phyloP scores from a whole-genome alignment of 1,284 basidiomycete genomes.

The Xerocomus amazonicus region DNA sequence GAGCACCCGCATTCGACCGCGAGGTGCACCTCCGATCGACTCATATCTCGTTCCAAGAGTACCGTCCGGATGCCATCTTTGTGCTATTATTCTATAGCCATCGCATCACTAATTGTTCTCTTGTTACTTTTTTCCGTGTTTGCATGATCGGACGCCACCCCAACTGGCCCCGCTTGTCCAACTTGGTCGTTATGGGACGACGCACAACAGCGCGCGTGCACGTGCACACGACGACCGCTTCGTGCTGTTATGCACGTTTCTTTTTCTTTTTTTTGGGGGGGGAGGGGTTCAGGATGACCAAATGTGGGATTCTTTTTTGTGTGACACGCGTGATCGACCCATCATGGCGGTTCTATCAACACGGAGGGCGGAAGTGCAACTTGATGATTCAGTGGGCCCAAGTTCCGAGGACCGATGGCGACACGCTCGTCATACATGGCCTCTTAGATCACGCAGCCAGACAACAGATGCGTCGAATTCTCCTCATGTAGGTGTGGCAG shows the following conservation, averaged over 20 bases:
- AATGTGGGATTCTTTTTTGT: background rate
- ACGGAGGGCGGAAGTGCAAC: too few relatives aligned
- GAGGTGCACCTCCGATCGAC: too few relatives aligned
- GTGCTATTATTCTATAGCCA: background rate
- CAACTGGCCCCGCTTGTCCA: background rate
- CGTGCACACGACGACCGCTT: background rate
- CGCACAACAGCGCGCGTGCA: background rate
- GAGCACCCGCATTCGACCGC: too few relatives aligned
- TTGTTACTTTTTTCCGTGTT: background rate
- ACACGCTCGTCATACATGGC: too few relatives aligned
- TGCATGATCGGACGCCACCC: background rate
- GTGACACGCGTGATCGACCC: too few relatives aligned
- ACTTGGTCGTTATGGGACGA: background rate
- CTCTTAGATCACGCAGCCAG: too few relatives aligned
- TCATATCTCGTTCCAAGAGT: too few relatives aligned
- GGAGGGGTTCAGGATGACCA: background rate
- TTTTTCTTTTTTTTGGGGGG: background rate
- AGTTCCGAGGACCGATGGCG: too few relatives aligned
- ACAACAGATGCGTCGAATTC: too few relatives aligned
- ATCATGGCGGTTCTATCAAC: too few relatives aligned
- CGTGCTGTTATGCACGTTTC: background rate
- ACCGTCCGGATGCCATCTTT: background rate
- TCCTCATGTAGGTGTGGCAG: too few relatives aligned
- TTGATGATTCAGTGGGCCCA: too few relatives aligned
- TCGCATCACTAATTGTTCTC: background rate